phyloP scores from a whole-genome alignment of 108 stramenopile genomes.

The Cyclotella sp. region DNA sequence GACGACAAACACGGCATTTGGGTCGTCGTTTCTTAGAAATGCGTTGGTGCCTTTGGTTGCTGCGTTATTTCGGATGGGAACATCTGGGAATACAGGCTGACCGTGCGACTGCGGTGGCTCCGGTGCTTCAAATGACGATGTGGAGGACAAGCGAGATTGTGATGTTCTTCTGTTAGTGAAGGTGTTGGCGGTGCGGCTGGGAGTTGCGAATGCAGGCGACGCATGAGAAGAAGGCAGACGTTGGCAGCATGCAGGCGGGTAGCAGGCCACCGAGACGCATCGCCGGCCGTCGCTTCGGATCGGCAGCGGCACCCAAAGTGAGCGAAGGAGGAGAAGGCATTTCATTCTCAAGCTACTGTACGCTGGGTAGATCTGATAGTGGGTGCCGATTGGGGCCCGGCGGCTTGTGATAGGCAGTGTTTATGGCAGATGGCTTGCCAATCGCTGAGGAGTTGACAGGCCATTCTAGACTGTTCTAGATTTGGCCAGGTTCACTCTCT shows the following conservation, averaged over 20 bases:
- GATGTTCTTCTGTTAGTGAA: not conserved
- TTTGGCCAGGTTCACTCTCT: not conserved
- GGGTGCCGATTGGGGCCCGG: not conserved
- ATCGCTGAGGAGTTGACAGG: no score
- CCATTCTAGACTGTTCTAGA: not conserved
- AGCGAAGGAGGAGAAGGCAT: conserved; percentile 2
- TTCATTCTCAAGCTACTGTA: not conserved
- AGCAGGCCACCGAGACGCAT: not conserved
- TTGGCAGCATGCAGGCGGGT: not conserved
- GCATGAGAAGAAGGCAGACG: not conserved
- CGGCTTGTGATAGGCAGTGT: no score
- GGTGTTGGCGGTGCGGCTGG: not conserved
- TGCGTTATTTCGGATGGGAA: conserved; percentile 38
- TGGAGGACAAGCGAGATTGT: conserved; percentile 6
- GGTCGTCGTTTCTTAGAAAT: conserved; percentile 59
- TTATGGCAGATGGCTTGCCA: no score
- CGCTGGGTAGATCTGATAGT: not conserved
- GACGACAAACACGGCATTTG: conserved; percentile 80
- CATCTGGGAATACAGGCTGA: conserved; percentile 57
- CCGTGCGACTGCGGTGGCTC: conserved; percentile 64
- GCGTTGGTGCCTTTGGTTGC: not conserved
- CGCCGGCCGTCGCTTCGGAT: not conserved
- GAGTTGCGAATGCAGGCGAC: not conserved
- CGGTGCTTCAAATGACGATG: conserved; percentile 51
- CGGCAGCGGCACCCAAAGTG: not conserved